These are phyloP conservation scores for Gastrodia elata DNA, from an alignment of 106 monocot species.

Conservation along the genomic window DNA sequence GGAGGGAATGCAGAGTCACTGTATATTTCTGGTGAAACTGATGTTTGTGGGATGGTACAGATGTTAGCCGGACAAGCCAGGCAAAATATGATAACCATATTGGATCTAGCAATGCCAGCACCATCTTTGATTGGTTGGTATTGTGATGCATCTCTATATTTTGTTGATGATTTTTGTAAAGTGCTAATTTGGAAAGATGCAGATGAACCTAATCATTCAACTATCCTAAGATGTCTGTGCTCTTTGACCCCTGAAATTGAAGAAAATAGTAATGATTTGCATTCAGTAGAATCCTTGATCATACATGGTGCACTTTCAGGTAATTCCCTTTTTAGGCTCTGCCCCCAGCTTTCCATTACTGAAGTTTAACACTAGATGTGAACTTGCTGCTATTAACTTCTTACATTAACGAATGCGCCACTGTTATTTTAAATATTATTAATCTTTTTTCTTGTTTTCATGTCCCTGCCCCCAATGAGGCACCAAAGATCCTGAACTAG, in stretches of 20 bases:
- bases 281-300: slow-evolving; percentile 53
- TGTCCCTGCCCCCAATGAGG: too few species aligned
- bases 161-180: neutral
- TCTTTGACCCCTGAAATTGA: slow-evolving; percentile 68
- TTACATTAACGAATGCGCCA: neutral
- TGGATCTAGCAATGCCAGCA: slow-evolving; percentile 77
- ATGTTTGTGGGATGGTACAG: slow-evolving; percentile 45
- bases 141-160: slow-evolving; percentile 4
- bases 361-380: neutral
- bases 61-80: slow-evolving; percentile 52
- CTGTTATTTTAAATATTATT: neutral
- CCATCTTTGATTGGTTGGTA: slow-evolving; percentile 59
- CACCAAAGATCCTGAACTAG: too few species aligned
- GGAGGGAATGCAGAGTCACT: slow-evolving; percentile 30
- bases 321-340: slow-evolving; percentile 9
- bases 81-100: slow-evolving; percentile 61
- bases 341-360: neutral
- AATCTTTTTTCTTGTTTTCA: neutral
- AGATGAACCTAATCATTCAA: slow-evolving; percentile 26
- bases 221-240: slow-evolving; percentile 37
- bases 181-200: slow-evolving; percentile 15
- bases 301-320: slow-evolving; percentile 68
- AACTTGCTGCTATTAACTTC: neutral
- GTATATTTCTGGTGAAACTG: slow-evolving; percentile 40
- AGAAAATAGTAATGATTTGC: slow-evolving; percentile 46